Conservation (phyloP, 2,329 filamentous ascomycete genomes). For the Calonectria pseudoturangicola region DNA sequence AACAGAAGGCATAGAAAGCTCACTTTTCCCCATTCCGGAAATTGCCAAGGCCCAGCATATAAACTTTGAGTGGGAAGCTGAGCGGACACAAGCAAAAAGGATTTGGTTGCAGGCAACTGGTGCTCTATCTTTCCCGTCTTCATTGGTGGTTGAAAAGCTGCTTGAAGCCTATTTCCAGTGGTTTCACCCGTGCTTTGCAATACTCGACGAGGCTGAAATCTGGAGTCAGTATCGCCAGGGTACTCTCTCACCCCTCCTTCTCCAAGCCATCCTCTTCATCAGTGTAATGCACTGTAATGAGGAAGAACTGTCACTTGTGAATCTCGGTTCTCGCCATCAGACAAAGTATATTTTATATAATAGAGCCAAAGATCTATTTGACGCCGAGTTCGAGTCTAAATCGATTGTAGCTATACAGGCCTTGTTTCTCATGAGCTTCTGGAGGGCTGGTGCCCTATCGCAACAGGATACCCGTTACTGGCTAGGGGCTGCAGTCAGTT, state of each 20-base stretch:
- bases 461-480: background rate
- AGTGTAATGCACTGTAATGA: background rate
- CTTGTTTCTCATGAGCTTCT: background rate
- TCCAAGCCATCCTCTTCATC: background rate
- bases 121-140: background rate
- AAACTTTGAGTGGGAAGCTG: background rate
- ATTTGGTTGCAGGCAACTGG: background rate
- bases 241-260: background rate
- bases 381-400: background rate
- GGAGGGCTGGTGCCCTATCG: background rate
- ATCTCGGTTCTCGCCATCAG: background rate
- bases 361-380: background rate
- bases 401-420: background rate
- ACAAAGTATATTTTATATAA: constrained; percentile 2
- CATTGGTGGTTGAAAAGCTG: background rate
- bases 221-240: background rate
- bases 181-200: background rate
- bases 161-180: background rate
- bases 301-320: background rate
- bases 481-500: background rate
- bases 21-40: background rate
- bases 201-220: background rate
- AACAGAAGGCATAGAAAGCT: background rate
- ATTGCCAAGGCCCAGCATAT: background rate
- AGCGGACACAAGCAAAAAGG: background rate